Base-by-base conservation (phyloP, 164 flowering plant species). In the Magnolia changhungtana region DNA sequence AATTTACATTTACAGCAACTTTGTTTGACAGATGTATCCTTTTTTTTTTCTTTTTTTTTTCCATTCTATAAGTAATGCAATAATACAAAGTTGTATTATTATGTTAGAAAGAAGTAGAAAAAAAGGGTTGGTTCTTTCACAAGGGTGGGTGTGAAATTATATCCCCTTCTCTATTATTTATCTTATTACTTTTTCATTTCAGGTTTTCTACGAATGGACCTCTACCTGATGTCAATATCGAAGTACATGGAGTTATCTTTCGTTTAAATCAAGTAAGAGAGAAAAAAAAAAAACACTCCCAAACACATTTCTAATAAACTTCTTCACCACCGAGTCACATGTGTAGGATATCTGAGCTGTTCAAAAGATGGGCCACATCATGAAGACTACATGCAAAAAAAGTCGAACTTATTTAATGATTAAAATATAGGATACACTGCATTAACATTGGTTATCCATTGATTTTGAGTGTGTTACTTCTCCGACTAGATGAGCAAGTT, bases 241-340 rank as follows among this genome's bases (percentile, higher is more conserved):
- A 72, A 20, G 70, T 80, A 2, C 78, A 80, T 72, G 81, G 79
- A 7, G 63, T 23, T 37, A 20, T 13, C 50, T 79, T 66, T 67
- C 58, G 24, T 11, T 37, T 80, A 29, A 69, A 73, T 63, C 45
- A 24, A 21, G 82, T 80, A 80, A 80, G 59, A 1, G 23, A 8
- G 2, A 37, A 23, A 23, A 23, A 37, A 37, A 37, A 37, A 37
- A 37, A 37, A 37, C 45, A 37, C 45, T 37, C 7, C 45, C 45
- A 37, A 37, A 37, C 7, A 55, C 61, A 11, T 1, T 55, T 55
- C 1, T 8, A 37, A 11, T 55, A 11, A 55, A 16, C 61, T 55
- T 55, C 61, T 55, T 16, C 1, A 55, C 61, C 13, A 55, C 45
- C 45, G 7, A 37, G 45, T 37, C 0, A 37, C 7, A 37, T 37